A percentile compares a stretch with the other conserved stretches of the same genome.
Evolutionary conservation across 768 basidiomycete species (phyloP).

Genomic region (Rhizopogon roseolus): DNA sequence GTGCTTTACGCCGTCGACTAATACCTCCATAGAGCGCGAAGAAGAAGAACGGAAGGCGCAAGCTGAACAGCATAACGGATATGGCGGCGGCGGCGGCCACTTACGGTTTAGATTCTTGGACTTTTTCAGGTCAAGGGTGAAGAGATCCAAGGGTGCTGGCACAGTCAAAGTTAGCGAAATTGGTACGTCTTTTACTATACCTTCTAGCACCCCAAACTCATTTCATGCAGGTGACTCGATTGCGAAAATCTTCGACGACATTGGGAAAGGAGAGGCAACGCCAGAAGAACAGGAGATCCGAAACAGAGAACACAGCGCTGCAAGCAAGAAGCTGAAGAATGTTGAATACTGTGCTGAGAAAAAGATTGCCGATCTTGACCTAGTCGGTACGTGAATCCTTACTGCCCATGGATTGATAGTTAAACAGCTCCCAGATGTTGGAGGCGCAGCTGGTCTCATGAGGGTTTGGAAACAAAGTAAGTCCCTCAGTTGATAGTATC

Average conservation of each 20-base stretch:
- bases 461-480: background rate
- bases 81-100: background rate
- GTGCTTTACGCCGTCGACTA: background rate
- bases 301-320: conserved; percentile 2
- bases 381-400: conserved; percentile 1
- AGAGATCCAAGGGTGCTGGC: background rate
- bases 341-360: conserved; percentile 9
- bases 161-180: background rate
- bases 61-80: background rate
- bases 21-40: background rate
- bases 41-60: background rate
- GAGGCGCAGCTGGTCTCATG: background rate
- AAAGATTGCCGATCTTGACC: background rate
- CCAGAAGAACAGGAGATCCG: background rate
- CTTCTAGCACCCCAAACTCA: background rate
- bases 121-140: background rate
- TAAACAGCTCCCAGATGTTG: background rate
- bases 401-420: background rate
- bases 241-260: background rate
- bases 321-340: conserved; percentile 7
- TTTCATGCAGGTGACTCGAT: background rate
- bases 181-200: background rate
- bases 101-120: background rate
- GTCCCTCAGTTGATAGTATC: background rate
- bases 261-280: background rate